Base-by-base conservation (phyloP, 352 stramenopile species). In the Phytophthora sp. region DNA sequence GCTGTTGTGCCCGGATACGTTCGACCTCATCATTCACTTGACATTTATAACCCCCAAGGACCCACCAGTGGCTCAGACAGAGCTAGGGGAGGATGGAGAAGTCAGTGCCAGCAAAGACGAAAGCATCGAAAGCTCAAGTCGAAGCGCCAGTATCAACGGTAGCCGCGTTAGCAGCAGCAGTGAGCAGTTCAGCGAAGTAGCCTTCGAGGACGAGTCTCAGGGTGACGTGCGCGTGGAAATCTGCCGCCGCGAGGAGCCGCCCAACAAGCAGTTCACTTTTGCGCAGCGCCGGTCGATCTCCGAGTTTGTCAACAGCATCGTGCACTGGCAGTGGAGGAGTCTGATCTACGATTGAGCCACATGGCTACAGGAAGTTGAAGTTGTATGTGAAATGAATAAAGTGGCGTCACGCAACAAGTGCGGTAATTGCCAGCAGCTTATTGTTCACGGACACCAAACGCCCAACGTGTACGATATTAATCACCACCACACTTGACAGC, bases 11-110 rank as follows among this genome's bases (percentile, higher is more conserved):
- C 84, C 84, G 0, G 73, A 92, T 51, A 89, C 88, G 23, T 87
- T 89, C 37, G 88, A 96, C 51, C 65, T 96, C 21, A 94, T 96
- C 63, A 95, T 96, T 62, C 88, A 96, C 54, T 60, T 96, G 56
- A 90, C 65, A 45, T 87, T 95, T 38, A 72, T 84, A 21, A 87
- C 62, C 28, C 62, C 64, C n/a, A 68, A 62, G n/a, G 48, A 79
- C 39, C 54, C 59, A 27, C 26, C 37, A 5, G 38, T 58, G 20
- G 20, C 38, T n/a, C 15, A 30, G 10, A 17, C n/a, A 27, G 49
- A 32, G 31, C 30, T 44, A 39, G 35, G 10, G 27, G 45, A 55
- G 51, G 39, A 55, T 23, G 34, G 53, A 21, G 63, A 39, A 12
- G 34, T 31, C 24, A 57, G 43, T 21, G 20, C 11, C 12, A 77